phyloP scores from a whole-genome alignment of 1,139 yeast genomes.

The Zygoascus sp. region DNA sequence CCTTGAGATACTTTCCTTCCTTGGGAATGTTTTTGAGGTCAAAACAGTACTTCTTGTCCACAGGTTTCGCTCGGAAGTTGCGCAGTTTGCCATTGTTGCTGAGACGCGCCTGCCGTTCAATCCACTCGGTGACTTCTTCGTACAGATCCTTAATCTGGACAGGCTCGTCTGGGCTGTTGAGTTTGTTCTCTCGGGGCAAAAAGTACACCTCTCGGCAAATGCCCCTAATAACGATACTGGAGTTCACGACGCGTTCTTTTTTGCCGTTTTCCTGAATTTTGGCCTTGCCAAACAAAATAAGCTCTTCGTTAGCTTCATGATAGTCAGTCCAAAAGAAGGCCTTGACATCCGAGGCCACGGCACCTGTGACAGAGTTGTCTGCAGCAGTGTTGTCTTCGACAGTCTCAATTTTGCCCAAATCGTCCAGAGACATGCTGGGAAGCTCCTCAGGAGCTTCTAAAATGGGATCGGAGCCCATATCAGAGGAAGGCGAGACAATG shows the following conservation, averaged over 20 bases:
- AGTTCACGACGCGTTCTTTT: slow-evolving; percentile 52
- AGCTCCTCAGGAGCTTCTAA: slow-evolving; percentile 9
- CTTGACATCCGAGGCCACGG: slow-evolving; percentile 41
- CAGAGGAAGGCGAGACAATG: slow-evolving; percentile 5
- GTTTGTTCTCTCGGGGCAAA: slow-evolving; percentile 48
- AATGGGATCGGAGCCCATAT: slow-evolving; percentile 10
- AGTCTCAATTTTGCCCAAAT: slow-evolving; percentile 9
- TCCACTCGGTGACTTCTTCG: slow-evolving; percentile 65
- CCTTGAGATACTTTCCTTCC: slow-evolving; percentile 75
- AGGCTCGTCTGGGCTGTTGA: slow-evolving; percentile 40
- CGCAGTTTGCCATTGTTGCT: slow-evolving; percentile 27
- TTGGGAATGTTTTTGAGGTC: slow-evolving; percentile 77
- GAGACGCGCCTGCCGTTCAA: slow-evolving; percentile 56
- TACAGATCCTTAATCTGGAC: slow-evolving; percentile 63
- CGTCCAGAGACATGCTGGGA: slow-evolving; percentile 7
- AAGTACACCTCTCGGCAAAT: slow-evolving; percentile 69
- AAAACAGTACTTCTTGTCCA: slow-evolving; percentile 78
- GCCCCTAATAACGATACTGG: slow-evolving; percentile 72
- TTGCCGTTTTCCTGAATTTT: slow-evolving; percentile 44
- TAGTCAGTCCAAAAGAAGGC: slow-evolving; percentile 86
- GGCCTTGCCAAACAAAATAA: slow-evolving; percentile 82
- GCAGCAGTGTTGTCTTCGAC: slow-evolving; percentile 7
- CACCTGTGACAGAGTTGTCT: slow-evolving; percentile 35
- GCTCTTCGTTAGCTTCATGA: slow-evolving; percentile 64
- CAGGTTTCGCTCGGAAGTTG: slow-evolving; percentile 64